phyloP scores from a whole-genome alignment of 352 stramenopile genomes.

The Peronosclerospora sorghi region DNA sequence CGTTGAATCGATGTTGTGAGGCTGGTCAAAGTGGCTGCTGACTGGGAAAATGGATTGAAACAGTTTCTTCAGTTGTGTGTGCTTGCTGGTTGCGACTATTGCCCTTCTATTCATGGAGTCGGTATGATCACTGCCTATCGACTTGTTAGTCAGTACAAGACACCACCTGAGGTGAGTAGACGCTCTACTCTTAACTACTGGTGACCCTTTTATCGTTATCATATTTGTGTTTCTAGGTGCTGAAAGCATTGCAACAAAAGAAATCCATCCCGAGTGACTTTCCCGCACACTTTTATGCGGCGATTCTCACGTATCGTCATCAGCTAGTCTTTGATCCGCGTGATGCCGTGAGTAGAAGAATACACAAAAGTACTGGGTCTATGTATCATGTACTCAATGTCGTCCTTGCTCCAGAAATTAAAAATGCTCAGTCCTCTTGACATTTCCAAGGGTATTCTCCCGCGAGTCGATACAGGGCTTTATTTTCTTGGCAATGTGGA shows the following conservation, averaged over 20 bases:
- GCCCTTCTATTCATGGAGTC: conserved; percentile 52
- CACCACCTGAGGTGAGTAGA: conserved; percentile 33
- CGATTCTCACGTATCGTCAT: conserved; percentile 81
- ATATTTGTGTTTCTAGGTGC: conserved; percentile 21
- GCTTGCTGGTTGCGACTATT: conserved; percentile 86
- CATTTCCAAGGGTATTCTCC: conserved; percentile 41
- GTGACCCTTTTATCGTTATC: not conserved
- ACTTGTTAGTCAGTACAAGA: conserved; percentile 42
- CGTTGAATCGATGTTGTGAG: not conserved
- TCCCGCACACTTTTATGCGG: conserved; percentile 34
- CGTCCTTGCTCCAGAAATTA: conserved; percentile 33
- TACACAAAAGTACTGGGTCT: too few relatives aligned
- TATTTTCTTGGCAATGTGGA: conserved; percentile 63
- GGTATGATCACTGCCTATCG: conserved; percentile 81
- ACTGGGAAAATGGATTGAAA: not conserved
- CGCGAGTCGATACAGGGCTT: conserved; percentile 40
- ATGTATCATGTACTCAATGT: too few relatives aligned
- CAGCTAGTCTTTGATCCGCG: conserved; percentile 81
- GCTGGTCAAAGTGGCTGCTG: not conserved
- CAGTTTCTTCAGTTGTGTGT: conserved; percentile 81
- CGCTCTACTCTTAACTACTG: not conserved
- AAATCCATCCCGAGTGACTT: conserved; percentile 41
- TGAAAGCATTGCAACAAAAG: conserved; percentile 36
- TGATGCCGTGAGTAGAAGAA: conserved; percentile 27
- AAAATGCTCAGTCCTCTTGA: conserved; percentile 69